phyloP scores from a whole-genome alignment of 2,329 filamentous ascomycete genomes.

The Sporothrix sp. region DNA sequence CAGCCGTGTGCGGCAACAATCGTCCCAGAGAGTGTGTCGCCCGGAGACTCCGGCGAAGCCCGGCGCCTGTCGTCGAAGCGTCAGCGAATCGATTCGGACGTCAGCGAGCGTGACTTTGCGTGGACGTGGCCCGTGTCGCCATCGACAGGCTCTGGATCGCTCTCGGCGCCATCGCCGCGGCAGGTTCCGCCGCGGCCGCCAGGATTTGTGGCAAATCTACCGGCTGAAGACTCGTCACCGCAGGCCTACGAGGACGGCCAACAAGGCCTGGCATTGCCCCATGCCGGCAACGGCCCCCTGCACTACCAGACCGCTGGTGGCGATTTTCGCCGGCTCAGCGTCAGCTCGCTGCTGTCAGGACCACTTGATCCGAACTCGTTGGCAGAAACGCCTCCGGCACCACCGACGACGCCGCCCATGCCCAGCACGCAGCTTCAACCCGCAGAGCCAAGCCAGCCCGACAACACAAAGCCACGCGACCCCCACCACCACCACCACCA shows the following conservation, averaged over 20 bases:
- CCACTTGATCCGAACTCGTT: conserved; percentile 30
- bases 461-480: neutral
- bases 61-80: conserved; percentile 3
- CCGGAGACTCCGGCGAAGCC: neutral
- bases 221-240: neutral
- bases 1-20: neutral
- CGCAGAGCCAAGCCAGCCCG: neutral
- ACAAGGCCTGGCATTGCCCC: neutral
- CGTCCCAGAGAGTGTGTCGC: neutral
- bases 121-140: conserved; percentile 19
- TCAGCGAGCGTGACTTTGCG: conserved; percentile 17
- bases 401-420: neutral
- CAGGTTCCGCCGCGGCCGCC: neutral
- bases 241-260: conserved; percentile 4
- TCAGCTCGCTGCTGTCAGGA: conserved; percentile 53
- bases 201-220: neutral
- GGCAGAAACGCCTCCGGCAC: neutral
- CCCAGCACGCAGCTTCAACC: neutral
- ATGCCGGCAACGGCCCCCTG: neutral
- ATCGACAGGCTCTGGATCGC: conserved; percentile 13
- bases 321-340: conserved; percentile 41
- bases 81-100: conserved; percentile 15
- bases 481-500: neutral
- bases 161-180: conserved; percentile 12
- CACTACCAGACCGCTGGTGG: conserved; percentile 1